These are phyloP conservation scores for Begonia peltatifolia DNA, from an alignment of 306 rosid species.

Conservation along the genomic window DNA sequence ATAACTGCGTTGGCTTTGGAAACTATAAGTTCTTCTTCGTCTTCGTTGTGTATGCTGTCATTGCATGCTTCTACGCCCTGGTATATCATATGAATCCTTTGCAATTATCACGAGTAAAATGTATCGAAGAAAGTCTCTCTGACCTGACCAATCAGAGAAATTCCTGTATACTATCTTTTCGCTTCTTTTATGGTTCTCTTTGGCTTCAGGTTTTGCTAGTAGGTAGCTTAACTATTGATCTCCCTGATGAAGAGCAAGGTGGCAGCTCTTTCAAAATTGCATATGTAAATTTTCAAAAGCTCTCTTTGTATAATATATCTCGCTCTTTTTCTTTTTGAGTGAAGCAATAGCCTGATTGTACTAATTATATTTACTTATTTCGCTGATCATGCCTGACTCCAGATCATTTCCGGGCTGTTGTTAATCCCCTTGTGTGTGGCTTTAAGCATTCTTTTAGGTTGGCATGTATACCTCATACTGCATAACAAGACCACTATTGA, in stretches of 20 bases:
- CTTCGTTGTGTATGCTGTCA: conserved; percentile 69
- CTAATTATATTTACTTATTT: conserved; percentile 5
- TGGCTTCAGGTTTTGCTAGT: conserved; percentile 64
- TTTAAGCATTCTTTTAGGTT: conserved; percentile 65
- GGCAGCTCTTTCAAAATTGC: conserved; percentile 50
- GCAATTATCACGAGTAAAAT: conserved; percentile 2
- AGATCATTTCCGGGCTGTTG: conserved; percentile 76
- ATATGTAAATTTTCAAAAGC: conserved; percentile 40
- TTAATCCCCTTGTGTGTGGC: conserved; percentile 60
- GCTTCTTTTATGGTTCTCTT: background rate
- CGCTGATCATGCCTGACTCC: conserved; percentile 22
- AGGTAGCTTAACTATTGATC: conserved; percentile 66
- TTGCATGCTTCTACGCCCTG: conserved; percentile 81
- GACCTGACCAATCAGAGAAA: background rate
- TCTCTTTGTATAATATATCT: background rate
- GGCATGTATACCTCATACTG: conserved; percentile 79
- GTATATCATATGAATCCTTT: conserved; percentile 30
- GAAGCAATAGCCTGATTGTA: background rate
- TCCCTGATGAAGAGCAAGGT: conserved; percentile 45
- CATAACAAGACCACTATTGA: conserved; percentile 95
- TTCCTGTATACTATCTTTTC: background rate
- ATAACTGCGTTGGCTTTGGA: conserved; percentile 88
- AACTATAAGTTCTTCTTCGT: conserved; percentile 83
- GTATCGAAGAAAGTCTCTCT: background rate
- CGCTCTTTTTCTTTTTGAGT: background rate